Base-by-base conservation (phyloP, 108 stramenopile genomes). In the Cyclostephanos tholiformis region DNA sequence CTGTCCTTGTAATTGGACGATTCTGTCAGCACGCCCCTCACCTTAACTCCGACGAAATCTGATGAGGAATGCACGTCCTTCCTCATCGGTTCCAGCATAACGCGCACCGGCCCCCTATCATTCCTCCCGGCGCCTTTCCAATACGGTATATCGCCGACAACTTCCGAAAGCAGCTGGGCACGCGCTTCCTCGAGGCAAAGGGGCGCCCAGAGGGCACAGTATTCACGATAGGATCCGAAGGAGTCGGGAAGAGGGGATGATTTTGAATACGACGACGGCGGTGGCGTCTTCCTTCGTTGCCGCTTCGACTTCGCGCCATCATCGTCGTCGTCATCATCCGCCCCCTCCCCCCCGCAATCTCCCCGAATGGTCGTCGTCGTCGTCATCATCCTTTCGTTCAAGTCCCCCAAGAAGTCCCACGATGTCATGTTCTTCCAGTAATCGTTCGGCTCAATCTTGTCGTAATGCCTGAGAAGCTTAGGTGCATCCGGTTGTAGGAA, bases 361-460 rank as follows among this genome's bases (percentile, higher is more conserved):
- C 72, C 57, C 6, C 50, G 19, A 55, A 20, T 4, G 4, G 36
- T 27, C 41, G 17, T 35, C 27, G 57, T 48, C 49, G 29, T 49
- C 19, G 60, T 69, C 50, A 25, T 38, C 60, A 76, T 53, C 51
- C 48, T 61, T 0, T 83, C 76, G 32, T 76, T 84, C 50, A 88
- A 74, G 0, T 92, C 85, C 2, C 56, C 58, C 4, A 92, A 67
- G 69, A 95, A 91, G 71, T 92, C 85, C 94, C 94, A 95, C n/a
- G 85, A 76, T 14, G 88, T 76, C 19, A 95, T 80, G 50, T 86
- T 86, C 39, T 88, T 87, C 91, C 91, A 95, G 73, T 91, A 95
- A 58, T 74, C 68, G 65, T 80, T 61, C 7, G 73, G 79, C 48
- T 68, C 69, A 1, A 80, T 65, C 30, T 64, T 80, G 22, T 68